A percentile compares a stretch with the other conserved stretches of the same genome.
Evolutionary conservation across 768 basidiomycete species (phyloP).

Genomic region (Collybiopsis luxurians): DNA sequence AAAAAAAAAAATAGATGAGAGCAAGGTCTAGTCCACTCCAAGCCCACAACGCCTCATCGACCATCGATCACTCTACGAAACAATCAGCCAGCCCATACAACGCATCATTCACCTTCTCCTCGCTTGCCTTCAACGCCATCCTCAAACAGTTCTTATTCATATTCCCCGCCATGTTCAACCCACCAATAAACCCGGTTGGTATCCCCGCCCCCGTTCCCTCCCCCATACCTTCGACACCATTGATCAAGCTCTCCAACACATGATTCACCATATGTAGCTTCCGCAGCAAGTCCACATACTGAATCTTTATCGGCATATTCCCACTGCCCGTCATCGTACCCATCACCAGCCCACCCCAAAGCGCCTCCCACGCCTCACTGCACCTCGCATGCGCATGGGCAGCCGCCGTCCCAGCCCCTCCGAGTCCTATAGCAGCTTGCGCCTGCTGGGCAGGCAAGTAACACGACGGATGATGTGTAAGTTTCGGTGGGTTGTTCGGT

Average conservation of each 20-base stretch:
- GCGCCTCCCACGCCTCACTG: slow-evolving; percentile 38
- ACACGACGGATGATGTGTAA: slow-evolving; percentile 42
- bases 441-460: slow-evolving; percentile 27
- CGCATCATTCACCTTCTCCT: slow-evolving; percentile 42
- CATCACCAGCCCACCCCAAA: slow-evolving; percentile 33
- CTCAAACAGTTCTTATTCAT: slow-evolving; percentile 45
- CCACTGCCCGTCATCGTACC: not conserved
- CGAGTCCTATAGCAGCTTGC: not conserved
- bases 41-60: no score
- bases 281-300: slow-evolving; percentile 42
- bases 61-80: slow-evolving; percentile 2
- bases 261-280: slow-evolving; percentile 47
- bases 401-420: slow-evolving; percentile 1
- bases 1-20: not conserved
- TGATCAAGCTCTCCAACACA: slow-evolving; percentile 42
- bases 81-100: slow-evolving; percentile 8
- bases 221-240: slow-evolving; percentile 29
- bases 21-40: no score
- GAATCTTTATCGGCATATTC: slow-evolving; percentile 33
- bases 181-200: slow-evolving; percentile 11
- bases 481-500: slow-evolving; percentile 36
- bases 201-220: not conserved
- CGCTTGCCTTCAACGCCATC: slow-evolving; percentile 37
- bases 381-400: slow-evolving; percentile 21
- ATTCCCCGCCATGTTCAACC: slow-evolving; percentile 29